Conservation (phyloP, 2,329 filamentous ascomycete genomes). For the Clarireedia sp. region DNA sequence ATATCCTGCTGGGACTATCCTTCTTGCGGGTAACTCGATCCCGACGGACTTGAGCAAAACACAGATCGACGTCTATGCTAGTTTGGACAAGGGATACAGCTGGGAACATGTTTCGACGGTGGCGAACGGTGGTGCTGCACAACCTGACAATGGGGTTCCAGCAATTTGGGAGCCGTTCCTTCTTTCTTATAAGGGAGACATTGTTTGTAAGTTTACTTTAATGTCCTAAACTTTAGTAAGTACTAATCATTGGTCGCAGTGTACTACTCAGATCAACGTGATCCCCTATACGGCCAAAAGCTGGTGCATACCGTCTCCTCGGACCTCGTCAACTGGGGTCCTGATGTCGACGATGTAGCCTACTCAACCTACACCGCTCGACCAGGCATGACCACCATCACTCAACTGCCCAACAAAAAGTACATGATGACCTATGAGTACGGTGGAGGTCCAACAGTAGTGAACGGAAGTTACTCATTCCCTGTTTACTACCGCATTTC, state of each 20-base stretch:
- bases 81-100: conserved; percentile 47
- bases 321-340: conserved; percentile 53
- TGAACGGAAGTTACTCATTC: conserved; percentile 20
- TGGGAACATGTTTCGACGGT: conserved; percentile 64
- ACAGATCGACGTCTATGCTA: conserved; percentile 63
- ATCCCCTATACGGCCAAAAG: conserved; percentile 58
- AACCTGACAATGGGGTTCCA: conserved; percentile 53
- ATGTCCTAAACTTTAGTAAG: neutral
- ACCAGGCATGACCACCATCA: conserved; percentile 60
- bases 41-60: conserved; percentile 50
- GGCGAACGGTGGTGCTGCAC: conserved; percentile 50
- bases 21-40: conserved; percentile 41
- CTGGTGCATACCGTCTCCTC: conserved; percentile 48
- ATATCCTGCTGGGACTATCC: conserved; percentile 54
- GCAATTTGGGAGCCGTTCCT: conserved; percentile 70
- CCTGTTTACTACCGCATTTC: conserved; percentile 30
- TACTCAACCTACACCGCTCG: conserved; percentile 55
- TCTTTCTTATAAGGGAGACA: conserved; percentile 46
- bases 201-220: conserved; percentile 35
- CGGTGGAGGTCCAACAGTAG: conserved; percentile 21
- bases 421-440: conserved; percentile 58
- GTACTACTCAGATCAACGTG: conserved; percentile 67
- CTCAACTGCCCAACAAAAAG: conserved; percentile 43
- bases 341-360: conserved; percentile 52
- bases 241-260: conserved; percentile 22